Evolutionary conservation across 441 rosid species (phyloP), one percentile per base, ranked within the genome.

Genomic region (Hura crepitans): DNA sequence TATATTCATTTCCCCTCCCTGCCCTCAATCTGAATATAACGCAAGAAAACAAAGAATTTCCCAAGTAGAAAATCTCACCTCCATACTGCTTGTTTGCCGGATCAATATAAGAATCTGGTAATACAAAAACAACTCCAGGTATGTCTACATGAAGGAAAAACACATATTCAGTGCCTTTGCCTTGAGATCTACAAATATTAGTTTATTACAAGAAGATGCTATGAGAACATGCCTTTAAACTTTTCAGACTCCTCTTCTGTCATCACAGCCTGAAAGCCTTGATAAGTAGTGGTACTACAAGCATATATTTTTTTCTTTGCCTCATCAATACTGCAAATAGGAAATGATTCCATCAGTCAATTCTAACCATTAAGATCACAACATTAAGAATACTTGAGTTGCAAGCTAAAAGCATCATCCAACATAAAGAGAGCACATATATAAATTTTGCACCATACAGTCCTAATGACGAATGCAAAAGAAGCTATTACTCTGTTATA

Each of bases 101-200:
- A 83, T 93, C 97, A 54, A 93, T 88, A 77, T 91, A 91, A 15
- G 97, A 94, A 80, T 94, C 99, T 1, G 99, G 99, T 71, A 92
- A 77, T 46, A 94, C 81, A 56, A 88, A 94, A 28, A 90, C 93
- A 65, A 89, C 97, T 70, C 96, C 94, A 2, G 92, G 92, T 4
- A 92, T 6, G 70, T 81, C 99, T 92, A 85, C 73, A 75, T 18
- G 51, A 61, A 22, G 54, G 22, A 62, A 17, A 74, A 68, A 22
- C 12, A 35, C 27, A 3, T 79, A 57, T 17, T 71, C 25, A 75
- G 77, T 63, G 72, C 23, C 37, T 62, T 61, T 9, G 13, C 49
- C 27, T 18, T 31, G 57, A 45, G 20, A 39, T 56, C 0, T 31
- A n/a, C 1, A 56, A 46, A 39, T 2, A 27, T 30, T 18, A 25